Percentiles rank a stretch among this genome's conserved stretches.
Conservation (phyloP, 257 asterid genomes). For the Ligustrum vulgare region DNA sequence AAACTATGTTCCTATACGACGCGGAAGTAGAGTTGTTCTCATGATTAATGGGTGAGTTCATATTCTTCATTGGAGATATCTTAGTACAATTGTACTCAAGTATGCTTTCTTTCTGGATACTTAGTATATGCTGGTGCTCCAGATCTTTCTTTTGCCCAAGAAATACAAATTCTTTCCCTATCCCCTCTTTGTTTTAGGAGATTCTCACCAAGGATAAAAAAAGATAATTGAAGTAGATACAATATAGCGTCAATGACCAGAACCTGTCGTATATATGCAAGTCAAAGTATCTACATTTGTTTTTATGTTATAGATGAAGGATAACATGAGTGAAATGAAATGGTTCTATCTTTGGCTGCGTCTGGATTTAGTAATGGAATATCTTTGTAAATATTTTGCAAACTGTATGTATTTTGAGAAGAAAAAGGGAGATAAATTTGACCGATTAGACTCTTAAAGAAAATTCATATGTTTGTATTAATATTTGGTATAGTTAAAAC, state of each 20-base stretch:
- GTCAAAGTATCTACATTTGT: not conserved
- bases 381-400: not conserved
- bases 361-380: not conserved
- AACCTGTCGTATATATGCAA: not conserved
- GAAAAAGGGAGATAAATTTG: not conserved
- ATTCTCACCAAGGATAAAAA: not conserved
- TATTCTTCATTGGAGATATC: slow-evolving; percentile 13
- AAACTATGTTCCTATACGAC: slow-evolving; percentile 82
- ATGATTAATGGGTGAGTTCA: slow-evolving; percentile 87
- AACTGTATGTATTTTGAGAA: not conserved
- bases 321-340: not conserved
- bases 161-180: not conserved
- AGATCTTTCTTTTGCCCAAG: not conserved
- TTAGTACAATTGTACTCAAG: not conserved
- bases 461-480: not conserved
- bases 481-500: no score
- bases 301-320: not conserved
- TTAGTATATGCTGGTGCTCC: not conserved
- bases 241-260: not conserved
- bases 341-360: not conserved
- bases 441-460: not conserved
- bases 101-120: not conserved
- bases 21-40: slow-evolving; percentile 87
- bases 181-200: not conserved
- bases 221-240: not conserved